Percentiles rank a stretch among this genome's conserved stretches.
phyloP scores from a whole-genome alignment of 78 protist genomes.

The Fonticula alba region DNA sequence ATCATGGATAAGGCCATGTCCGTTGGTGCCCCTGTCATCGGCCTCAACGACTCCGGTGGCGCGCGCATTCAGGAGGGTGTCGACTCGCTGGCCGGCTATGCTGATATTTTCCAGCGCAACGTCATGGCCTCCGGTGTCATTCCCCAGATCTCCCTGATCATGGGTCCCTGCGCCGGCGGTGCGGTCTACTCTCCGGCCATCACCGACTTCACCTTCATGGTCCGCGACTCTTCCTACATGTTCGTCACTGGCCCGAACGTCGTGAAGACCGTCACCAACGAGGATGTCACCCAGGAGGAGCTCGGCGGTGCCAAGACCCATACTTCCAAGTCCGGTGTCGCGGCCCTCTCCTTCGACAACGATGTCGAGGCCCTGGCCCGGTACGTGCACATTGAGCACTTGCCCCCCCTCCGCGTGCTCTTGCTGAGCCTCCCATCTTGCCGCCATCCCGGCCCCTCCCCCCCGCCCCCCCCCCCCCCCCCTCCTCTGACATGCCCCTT shows the following conservation, averaged over 20 bases:
- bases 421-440: too few species aligned
- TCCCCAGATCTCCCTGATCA: conserved; percentile 81
- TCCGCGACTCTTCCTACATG: conserved; percentile 65
- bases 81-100: conserved; percentile 87
- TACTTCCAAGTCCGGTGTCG: conserved; percentile 64
- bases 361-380: conserved; percentile 65
- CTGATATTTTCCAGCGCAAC: conserved; percentile 65
- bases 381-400: neutral
- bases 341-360: conserved; percentile 65
- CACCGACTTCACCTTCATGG: conserved; percentile 91
- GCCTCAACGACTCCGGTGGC: conserved; percentile 93
- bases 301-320: conserved; percentile 86
- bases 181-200: conserved; percentile 94
- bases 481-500: too few species aligned
- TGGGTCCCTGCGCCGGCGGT: conserved; percentile 96
- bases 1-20: conserved; percentile 90
- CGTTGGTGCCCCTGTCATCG: conserved; percentile 90
- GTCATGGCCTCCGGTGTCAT: conserved; percentile 83
- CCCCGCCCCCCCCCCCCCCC: too few species aligned
- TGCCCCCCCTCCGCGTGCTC: neutral
- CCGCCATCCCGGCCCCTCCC: too few species aligned
- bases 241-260: conserved; percentile 97
- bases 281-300: conserved; percentile 71
- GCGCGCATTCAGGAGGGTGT: conserved; percentile 95
- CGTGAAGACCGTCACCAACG: conserved; percentile 65